Evolutionary conservation across 176 grass and related monocot species (phyloP), one percentile per base, ranked within the genome.

Genomic region (Oryza brachyantha): DNA sequence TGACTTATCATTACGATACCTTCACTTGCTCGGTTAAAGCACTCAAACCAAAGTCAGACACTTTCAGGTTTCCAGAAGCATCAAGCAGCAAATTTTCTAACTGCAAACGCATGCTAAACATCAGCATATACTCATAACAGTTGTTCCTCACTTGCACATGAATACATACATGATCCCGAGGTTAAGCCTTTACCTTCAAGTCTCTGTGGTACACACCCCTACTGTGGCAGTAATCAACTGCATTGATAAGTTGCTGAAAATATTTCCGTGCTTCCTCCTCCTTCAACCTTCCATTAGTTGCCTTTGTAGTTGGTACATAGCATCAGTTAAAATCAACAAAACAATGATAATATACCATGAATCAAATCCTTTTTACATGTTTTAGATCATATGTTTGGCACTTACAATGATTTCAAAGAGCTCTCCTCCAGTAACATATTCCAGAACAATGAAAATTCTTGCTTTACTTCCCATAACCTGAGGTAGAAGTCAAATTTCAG

Each of bases 381-480:
- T 52, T 52, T 45, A 46, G 19, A 52, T 68, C 19, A 79, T 40
- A 55, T 73, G 31, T 80, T 43, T 32, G 7, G 14, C 64, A 82
- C 96, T 85, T 95, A 99, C 96, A 87, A 99, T 92, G 77, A 91
- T 99, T 83, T 99, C 92, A 79, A 99, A 99, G 76, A 99, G 86
- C 81, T 99, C 96, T 91, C 96, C 96, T 66, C 96, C 96, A 31
- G 92, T 99, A 86, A 93, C 68, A 75, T 93, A 95, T 83, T 99
- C 96, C 58, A 99, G 72, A 85, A 99, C 86, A 66, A 99, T 92
- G 81, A 94, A 99, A 73, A 99, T 99, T 81, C 89, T 99, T 66
- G 90, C 82, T 91, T 95, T 99, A 81, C 92, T 99, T 74, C 96
- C 96, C 96, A 99, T 99, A 64, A 99, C 96, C 96, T 99, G 84